A percentile compares a stretch with the other conserved stretches of the same genome.
These are phyloP conservation scores for Acanthamoeba lenticulata DNA, from an alignment of 208 protist genomes.

Conservation along the genomic window DNA sequence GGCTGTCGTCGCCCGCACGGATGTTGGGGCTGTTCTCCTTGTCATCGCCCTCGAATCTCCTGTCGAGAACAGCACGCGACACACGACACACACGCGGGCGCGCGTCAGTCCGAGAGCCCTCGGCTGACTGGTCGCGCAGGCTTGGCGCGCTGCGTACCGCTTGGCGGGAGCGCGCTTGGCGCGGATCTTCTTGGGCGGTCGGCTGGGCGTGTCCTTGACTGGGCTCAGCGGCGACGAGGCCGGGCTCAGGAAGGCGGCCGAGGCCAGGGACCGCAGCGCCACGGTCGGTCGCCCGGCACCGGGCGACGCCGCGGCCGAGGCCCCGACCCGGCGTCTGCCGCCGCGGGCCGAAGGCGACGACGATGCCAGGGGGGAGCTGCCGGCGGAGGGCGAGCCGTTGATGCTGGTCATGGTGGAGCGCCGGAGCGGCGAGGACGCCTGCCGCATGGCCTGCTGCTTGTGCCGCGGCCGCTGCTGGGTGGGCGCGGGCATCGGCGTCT, in stretches of 20 bases:
- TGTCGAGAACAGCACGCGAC: not conserved
- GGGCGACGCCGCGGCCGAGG: not conserved
- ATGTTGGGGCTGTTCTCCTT: slow-evolving; percentile 58
- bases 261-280: not conserved
- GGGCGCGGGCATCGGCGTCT: not conserved
- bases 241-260: not conserved
- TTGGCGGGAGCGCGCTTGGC: not conserved
- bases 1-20: not conserved
- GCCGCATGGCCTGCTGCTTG: not conserved
- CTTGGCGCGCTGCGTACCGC: not conserved
- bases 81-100: not conserved
- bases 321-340: too few relatives aligned
- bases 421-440: not conserved
- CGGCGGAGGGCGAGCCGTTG: not conserved
- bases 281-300: not conserved
- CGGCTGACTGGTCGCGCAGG: not conserved
- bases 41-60: not conserved
- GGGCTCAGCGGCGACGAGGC: not conserved
- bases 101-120: too few relatives aligned
- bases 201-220: not conserved
- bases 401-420: not conserved
- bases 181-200: slow-evolving; percentile 36
- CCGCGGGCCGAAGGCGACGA: too few relatives aligned
- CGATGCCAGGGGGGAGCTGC: not conserved
- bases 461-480: not conserved